These are phyloP conservation scores for Taxillus chinensis DNA, from an alignment of 164 flowering plant genomes.

Conservation along the genomic window DNA sequence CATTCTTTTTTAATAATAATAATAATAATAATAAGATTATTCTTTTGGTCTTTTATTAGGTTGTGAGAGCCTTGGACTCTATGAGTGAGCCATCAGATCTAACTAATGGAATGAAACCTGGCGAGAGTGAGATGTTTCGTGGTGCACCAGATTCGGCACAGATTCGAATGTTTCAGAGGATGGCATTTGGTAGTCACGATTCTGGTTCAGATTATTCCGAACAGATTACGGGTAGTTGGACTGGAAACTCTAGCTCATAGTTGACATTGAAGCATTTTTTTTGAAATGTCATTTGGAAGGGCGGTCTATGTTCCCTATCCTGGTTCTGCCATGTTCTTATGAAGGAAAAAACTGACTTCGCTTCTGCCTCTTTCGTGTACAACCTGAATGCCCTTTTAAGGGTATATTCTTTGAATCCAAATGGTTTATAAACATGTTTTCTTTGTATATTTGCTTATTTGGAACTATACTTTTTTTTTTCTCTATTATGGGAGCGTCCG, in stretches of 20 bases:
- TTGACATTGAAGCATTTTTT: too few species aligned
- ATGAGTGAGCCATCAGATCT: slow-evolving; percentile 34
- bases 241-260: neutral
- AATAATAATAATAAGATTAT: neutral
- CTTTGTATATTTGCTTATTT: too few species aligned
- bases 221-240: slow-evolving; percentile 26
- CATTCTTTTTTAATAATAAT: neutral
- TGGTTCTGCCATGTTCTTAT: too few species aligned
- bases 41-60: slow-evolving; percentile 12
- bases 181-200: slow-evolving; percentile 78
- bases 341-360: too few species aligned
- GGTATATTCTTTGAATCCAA: too few species aligned
- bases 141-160: slow-evolving; percentile 62
- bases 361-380: too few species aligned
- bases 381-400: too few species aligned
- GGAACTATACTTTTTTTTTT: too few species aligned
- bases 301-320: too few species aligned
- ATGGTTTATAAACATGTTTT: too few species aligned
- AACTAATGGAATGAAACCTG: slow-evolving; percentile 45
- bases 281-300: too few species aligned
- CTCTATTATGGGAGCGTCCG: too few species aligned
- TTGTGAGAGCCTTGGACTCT: slow-evolving; percentile 44
- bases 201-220: slow-evolving; percentile 24
- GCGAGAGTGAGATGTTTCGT: slow-evolving; percentile 37
- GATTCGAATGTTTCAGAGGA: slow-evolving; percentile 66